Base-by-base conservation (phyloP, 2,329 filamentous ascomycete species). In the Fusarium armeniacum region DNA sequence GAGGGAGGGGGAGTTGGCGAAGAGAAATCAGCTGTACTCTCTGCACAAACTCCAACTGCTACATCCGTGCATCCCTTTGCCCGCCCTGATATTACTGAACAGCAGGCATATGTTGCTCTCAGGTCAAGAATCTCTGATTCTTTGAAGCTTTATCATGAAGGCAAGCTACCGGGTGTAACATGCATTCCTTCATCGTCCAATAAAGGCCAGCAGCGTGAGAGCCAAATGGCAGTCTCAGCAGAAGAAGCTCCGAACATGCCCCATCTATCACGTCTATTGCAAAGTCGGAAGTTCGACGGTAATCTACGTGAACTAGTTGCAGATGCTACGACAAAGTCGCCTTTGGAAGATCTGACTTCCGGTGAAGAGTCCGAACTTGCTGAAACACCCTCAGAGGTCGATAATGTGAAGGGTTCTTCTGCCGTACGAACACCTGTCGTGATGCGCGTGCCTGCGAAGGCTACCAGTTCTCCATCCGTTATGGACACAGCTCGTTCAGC, bases 211-310 rank as follows among this genome's bases (percentile, higher is more conserved):
- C 40, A 44, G 20, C 32, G 44, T 43, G 60, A 68, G 51, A 57
- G 40, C 30, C 61, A 69, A 51, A 69, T 60, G 61, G 45, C 58
- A 50, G 58, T 47, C 66, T 63, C n/a, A 41, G 88, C 89, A 73
- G 80, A 84, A 57, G 84, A 84, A 52, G 87, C 89, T 13, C 77
- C 85, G 9, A 85, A 87, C 35, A 87, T 88, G 18, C 91, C 91
- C 16, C 85, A 92, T 78, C 83, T 94, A 22, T 92, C 91, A 32
- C 85, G 85, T 41, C 79, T 93, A 47, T 83, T 93, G 80, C 83
- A 87, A 71, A 85, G 81, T 67, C 86, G 84, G 75, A 90, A 90
- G 35, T 86, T 91, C 71, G 81, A 82, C 63, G 84, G 89, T 53
- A 86, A 92, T 73, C 80, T 93, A 55, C 78, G 82, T 62, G 84